Conservation (phyloP, 805 yeast species). For the Ogataea glucozyma region DNA sequence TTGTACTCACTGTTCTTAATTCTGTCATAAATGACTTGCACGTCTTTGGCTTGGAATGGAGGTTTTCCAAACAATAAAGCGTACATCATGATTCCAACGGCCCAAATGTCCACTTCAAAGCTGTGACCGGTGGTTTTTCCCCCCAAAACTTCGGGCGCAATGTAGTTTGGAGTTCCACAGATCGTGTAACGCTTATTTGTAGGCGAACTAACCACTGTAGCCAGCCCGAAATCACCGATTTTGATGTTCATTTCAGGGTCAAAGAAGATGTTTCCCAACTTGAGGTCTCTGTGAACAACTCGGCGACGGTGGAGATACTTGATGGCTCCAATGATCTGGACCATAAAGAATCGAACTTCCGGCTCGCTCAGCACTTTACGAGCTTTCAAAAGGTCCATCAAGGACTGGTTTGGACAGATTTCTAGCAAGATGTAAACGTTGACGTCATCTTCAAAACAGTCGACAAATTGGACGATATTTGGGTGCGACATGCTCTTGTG, state of each 20-base stretch:
- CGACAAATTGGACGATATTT: conserved; percentile 88
- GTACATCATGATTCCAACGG: conserved; percentile 93
- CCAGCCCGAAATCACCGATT: conserved; percentile 97
- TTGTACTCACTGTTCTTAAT: conserved; percentile 78
- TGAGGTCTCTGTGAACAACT: conserved; percentile 94
- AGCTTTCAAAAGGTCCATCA: conserved; percentile 86
- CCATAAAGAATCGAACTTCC: conserved; percentile 86
- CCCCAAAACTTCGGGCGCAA: conserved; percentile 95
- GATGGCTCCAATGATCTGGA: conserved; percentile 92
- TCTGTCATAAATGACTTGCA: conserved; percentile 86
- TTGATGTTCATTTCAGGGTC: conserved; percentile 93
- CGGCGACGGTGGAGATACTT: conserved; percentile 88
- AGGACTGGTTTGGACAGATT: conserved; percentile 91
- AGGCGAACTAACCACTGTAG: conserved; percentile 77
- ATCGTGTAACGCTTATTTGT: conserved; percentile 85
- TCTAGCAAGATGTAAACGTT: conserved; percentile 93
- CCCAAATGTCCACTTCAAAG: conserved; percentile 96
- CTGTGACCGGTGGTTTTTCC: conserved; percentile 89
- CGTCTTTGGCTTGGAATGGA: conserved; percentile 96
- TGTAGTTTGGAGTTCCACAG: conserved; percentile 98
- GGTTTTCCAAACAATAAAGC: conserved; percentile 94
- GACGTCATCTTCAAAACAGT: conserved; percentile 94
- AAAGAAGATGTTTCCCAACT: conserved; percentile 92
- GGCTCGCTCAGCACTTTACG: conserved; percentile 87
- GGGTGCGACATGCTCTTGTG: conserved; percentile 89